Evolutionary conservation across 1,284 basidiomycete species (phyloP), one percentile per base, ranked within the genome.

Genomic region (Calocybe gambosa): DNA sequence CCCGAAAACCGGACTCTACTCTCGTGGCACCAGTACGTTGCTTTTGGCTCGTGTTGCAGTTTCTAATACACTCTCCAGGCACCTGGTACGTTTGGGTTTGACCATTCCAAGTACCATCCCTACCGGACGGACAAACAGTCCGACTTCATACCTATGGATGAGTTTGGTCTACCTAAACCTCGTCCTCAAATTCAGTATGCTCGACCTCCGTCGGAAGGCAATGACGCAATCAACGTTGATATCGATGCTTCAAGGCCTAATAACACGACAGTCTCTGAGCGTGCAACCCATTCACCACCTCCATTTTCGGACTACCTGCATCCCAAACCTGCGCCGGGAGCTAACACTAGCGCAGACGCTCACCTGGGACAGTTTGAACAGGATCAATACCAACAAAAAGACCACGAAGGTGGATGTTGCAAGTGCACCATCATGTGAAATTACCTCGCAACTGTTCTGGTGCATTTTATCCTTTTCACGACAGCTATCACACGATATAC

Each of bases 81-180:
- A 19, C 84, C 86, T 13, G 86, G 86, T n/a, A 89, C 85, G 31
- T 89, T 89, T 60, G 85, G 82, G 0, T 88, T 72, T 57, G 81
- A 87, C 56, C 73, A 75, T 45, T 68, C 77, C 9, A 88, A 86
- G 61, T 78, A 79, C 56, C 75, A 80, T 20, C 69, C 70, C 13
- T 66, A 67, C 49, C 69, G 67, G 34, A 56, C 51, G 16, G 62
- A 64, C 34, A 60, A n/a, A 5, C 50, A 45, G 35, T 25, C 61
- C 20, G 63, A 66, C 44, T 59, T 53, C 13, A 79, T 85, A 40
- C 72, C 71, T 16, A 78, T 86, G 81, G 73, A 77, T 55, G 80
- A 85, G 49, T 81, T 85, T 57, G 79, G 80, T n/a, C 67, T 59
- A 33, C 59, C 62, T 28, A 54, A 62, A 36, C 45, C 48, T 20